Evolutionary conservation across 2,329 filamentous ascomycete species (phyloP).

Genomic region (Paecilomyces sp.): DNA sequence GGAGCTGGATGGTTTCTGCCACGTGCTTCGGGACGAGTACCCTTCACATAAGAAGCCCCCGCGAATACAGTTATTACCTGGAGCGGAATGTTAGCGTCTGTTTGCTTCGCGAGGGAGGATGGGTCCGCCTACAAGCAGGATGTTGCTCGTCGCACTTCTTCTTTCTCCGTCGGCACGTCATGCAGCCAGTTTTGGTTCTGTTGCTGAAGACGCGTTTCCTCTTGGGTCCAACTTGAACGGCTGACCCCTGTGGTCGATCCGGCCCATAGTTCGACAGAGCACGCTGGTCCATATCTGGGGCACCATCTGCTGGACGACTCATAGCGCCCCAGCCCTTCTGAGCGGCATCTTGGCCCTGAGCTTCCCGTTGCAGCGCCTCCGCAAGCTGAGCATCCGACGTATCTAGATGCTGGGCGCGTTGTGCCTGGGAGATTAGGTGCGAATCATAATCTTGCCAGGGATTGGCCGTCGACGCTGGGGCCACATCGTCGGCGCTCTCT

Average conservation of each 20-base stretch:
- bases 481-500: slow-evolving; percentile 23
- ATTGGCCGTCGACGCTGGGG: slow-evolving; percentile 18
- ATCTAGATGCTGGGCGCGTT: slow-evolving; percentile 38
- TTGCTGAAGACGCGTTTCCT: slow-evolving; percentile 68
- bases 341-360: slow-evolving; percentile 32
- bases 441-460: slow-evolving; percentile 34
- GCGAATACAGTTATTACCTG: slow-evolving; percentile 81
- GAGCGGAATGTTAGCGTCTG: slow-evolving; percentile 8
- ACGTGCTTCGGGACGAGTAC: slow-evolving; percentile 72
- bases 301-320: slow-evolving; percentile 31
- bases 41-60: slow-evolving; percentile 88
- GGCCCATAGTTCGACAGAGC: slow-evolving; percentile 23
- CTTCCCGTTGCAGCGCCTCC: slow-evolving; percentile 46
- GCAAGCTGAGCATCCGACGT: slow-evolving; percentile 45
- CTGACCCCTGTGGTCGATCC: slow-evolving; percentile 24
- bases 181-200: slow-evolving; percentile 88
- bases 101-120: slow-evolving; percentile 4
- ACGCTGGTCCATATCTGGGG: slow-evolving; percentile 26
- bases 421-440: slow-evolving; percentile 38
- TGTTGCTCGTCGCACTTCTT: slow-evolving; percentile 97
- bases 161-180: slow-evolving; percentile 85
- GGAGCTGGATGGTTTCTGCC: slow-evolving; percentile 69
- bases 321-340: slow-evolving; percentile 22
- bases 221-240: slow-evolving; percentile 33
- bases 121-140: slow-evolving; percentile 66